A percentile compares a stretch with the other conserved stretches of the same genome.
Conservation (phyloP, 345 rosid species). For the Mercurialis annua region DNA sequence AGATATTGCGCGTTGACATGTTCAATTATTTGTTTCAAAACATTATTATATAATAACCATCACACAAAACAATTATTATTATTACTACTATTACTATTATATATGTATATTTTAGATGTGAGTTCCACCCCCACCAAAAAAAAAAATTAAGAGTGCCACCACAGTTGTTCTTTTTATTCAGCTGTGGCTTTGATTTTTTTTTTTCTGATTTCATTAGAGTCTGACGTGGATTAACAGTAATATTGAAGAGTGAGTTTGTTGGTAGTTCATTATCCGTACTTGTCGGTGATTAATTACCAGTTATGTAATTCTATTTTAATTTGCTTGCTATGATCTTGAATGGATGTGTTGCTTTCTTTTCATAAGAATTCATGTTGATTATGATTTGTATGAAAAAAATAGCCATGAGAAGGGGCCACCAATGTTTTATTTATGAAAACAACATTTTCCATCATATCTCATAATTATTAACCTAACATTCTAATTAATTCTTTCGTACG, state of each 20-base stretch:
- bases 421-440: too few relatives aligned
- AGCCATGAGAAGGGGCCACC: background rate
- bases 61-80: too few relatives aligned
- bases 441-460: too few relatives aligned
- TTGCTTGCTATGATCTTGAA: slow-evolving; percentile 3
- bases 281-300: slow-evolving; percentile 21
- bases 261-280: background rate
- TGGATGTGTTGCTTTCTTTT: slow-evolving; percentile 40
- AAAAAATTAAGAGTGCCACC: slow-evolving; percentile 13
- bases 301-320: background rate
- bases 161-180: slow-evolving; percentile 24
- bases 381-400: slow-evolving; percentile 7
- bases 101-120: slow-evolving; percentile 20
- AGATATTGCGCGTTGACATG: slow-evolving; percentile 51
- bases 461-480: too few relatives aligned
- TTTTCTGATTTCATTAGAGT: slow-evolving; percentile 9
- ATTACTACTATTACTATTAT: background rate
- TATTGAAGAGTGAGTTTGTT: slow-evolving; percentile 13
- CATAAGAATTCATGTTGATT: slow-evolving; percentile 21
- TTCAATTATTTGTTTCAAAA: background rate
- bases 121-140: slow-evolving; percentile 11
- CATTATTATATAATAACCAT: background rate
- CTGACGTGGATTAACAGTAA: slow-evolving; percentile 14
- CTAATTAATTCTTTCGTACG: too few relatives aligned
- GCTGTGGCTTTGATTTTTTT: slow-evolving; percentile 15